These are phyloP conservation scores for Pholiota adiposa DNA, from an alignment of 1,284 basidiomycete genomes.

Conservation along the genomic window DNA sequence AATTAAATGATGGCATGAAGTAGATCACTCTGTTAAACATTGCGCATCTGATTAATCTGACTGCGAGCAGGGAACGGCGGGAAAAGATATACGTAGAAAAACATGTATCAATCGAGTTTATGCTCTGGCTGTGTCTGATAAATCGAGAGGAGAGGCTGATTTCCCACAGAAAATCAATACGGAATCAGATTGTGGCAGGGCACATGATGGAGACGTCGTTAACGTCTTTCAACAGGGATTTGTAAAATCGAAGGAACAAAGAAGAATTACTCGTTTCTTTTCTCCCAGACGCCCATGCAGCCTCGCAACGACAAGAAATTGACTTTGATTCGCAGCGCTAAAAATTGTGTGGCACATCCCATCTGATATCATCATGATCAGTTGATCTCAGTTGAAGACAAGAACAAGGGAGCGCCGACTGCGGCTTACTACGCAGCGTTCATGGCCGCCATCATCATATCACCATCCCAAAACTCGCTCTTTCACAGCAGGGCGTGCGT, in stretches of 20 bases:
- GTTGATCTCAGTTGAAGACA: neutral
- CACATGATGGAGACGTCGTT: neutral
- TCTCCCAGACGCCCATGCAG: neutral
- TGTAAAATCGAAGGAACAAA: neutral
- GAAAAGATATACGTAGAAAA: neutral
- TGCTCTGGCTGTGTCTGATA: neutral
- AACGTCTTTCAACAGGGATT: neutral
- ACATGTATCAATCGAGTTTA: neutral
- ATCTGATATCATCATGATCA: neutral
- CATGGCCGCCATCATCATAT: neutral
- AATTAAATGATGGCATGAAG: slow-evolving; percentile 1
- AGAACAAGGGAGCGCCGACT: neutral
- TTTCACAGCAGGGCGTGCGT: neutral
- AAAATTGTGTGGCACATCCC: neutral
- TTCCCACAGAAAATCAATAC: neutral
- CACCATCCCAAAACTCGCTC: neutral
- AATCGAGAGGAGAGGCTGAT: neutral
- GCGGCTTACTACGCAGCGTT: neutral
- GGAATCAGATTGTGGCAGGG: neutral
- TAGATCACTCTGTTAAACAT: neutral
- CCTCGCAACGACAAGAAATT: neutral
- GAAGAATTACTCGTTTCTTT: neutral
- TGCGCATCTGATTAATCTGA: neutral
- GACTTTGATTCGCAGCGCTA: neutral
- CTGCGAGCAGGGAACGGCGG: neutral